Evolutionary conservation across 2,329 filamentous ascomycete species (phyloP).

Genomic region (Clathrospora elynae): DNA sequence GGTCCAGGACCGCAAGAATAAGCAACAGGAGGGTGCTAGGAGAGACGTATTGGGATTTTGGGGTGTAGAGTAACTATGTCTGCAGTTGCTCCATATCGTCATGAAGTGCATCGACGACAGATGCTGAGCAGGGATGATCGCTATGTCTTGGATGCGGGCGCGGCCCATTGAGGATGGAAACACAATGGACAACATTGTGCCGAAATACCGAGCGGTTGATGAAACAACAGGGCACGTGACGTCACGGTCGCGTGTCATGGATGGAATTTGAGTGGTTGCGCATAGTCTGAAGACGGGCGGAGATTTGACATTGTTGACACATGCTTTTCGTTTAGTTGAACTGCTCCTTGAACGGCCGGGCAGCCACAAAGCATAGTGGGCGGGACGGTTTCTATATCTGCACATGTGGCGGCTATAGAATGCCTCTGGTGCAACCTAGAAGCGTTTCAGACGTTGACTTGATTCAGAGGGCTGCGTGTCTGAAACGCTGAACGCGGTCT

Average conservation of each 20-base stretch:
- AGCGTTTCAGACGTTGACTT: slow-evolving; percentile 37
- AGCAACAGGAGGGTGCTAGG: slow-evolving; percentile 38
- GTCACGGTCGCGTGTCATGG: no score
- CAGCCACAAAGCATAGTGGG: neutral
- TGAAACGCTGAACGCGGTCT: slow-evolving; percentile 38
- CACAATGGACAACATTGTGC: no score
- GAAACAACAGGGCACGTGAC: no score
- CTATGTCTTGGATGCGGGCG: no score
- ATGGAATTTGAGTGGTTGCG: no score
- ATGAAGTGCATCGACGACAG: neutral
- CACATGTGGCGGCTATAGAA: slow-evolving; percentile 25
- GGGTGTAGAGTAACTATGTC: slow-evolving; percentile 43
- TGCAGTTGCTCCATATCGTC: neutral
- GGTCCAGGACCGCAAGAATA: slow-evolving; percentile 45
- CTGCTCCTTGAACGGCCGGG: slow-evolving; percentile 5
- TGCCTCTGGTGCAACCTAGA: slow-evolving; percentile 26
- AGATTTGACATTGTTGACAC: slow-evolving; percentile 8
- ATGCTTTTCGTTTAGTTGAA: slow-evolving; percentile 1
- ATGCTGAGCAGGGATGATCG: no score
- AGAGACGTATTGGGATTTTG: slow-evolving; percentile 53
- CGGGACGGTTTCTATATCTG: slow-evolving; percentile 9
- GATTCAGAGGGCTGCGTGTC: slow-evolving; percentile 21
- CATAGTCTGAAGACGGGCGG: neutral
- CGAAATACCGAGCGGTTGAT: no score
- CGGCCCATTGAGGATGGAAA: no score